These are phyloP conservation scores for Thielaviopsis euricoi DNA, from an alignment of 2,329 filamentous ascomycete species.

Conservation along the genomic window DNA sequence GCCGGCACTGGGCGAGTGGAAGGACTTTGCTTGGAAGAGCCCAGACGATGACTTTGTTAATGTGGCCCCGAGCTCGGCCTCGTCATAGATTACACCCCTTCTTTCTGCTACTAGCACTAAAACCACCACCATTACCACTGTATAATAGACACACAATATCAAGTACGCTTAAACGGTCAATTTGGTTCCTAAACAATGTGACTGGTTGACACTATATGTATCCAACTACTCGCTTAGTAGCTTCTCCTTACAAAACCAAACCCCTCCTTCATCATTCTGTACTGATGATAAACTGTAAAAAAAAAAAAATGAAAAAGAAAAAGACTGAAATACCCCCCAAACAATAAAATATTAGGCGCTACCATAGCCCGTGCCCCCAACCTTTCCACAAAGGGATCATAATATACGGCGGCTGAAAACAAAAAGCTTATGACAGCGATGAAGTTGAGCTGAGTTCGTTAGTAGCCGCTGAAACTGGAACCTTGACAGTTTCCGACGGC, in stretches of 20 bases:
- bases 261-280: neutral
- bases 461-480: neutral
- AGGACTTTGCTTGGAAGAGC: conserved; percentile 48
- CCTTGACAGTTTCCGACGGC: neutral
- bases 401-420: neutral
- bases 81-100: neutral
- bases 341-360: neutral
- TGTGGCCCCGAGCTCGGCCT: conserved; percentile 13
- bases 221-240: neutral
- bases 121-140: neutral
- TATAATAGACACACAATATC: neutral
- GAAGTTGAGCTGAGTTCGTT: neutral
- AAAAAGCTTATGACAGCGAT: neutral
- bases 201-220: neutral
- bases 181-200: neutral
- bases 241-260: neutral
- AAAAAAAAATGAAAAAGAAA: too few relatives aligned
- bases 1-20: conserved; percentile 41
- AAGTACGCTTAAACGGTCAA: neutral
- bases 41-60: conserved; percentile 32
- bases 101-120: too few relatives aligned
- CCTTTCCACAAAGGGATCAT: neutral
- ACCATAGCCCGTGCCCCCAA: neutral
- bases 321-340: neutral
- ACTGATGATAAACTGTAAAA: neutral